phyloP scores from a whole-genome alignment of 495 filamentous ascomycete genomes.

The Tricharina praecox region DNA sequence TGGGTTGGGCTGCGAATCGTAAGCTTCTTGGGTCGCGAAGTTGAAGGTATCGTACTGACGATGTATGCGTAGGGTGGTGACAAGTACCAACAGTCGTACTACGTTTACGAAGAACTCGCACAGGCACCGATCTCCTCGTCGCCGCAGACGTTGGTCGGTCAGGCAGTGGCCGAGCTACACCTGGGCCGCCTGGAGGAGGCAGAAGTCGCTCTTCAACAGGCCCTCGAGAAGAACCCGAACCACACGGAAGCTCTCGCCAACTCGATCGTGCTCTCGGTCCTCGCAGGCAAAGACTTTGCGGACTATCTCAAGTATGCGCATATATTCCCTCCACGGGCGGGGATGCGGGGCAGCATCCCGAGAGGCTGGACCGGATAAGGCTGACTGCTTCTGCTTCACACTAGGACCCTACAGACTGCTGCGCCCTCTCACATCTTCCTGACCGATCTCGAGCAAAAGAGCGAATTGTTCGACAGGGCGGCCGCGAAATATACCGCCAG shows the following conservation, averaged over 20 bases:
- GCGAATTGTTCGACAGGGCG: conserved; percentile 58
- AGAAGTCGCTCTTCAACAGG: conserved; percentile 65
- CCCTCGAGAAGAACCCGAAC: conserved; percentile 52
- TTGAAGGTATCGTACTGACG: not conserved
- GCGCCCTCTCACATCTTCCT: conserved; percentile 50
- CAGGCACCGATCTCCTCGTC: conserved; percentile 60
- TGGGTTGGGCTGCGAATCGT: conserved; percentile 86
- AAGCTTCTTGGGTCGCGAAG: conserved; percentile 28
- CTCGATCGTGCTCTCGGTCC: conserved; percentile 54
- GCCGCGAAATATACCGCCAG: conserved; percentile 62
- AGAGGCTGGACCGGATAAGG: not conserved
- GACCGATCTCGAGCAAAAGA: conserved; percentile 57
- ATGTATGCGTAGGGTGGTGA: conserved; percentile 56
- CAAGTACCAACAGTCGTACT: conserved; percentile 91
- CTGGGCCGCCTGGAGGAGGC: conserved; percentile 80
- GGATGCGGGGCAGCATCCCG: not conserved
- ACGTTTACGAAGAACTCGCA: conserved; percentile 94
- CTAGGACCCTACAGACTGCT: conserved; percentile 40
- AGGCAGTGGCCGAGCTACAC: conserved; percentile 84
- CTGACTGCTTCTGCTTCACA: too few relatives aligned
- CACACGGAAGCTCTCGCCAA: conserved; percentile 66
- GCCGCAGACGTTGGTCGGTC: conserved; percentile 53
- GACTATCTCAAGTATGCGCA: conserved; percentile 47
- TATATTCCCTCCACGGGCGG: not conserved
- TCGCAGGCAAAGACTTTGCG: conserved; percentile 50